Evolutionary conservation across 345 rosid genomes (phyloP).

Genomic region (Cardamine occulta): DNA sequence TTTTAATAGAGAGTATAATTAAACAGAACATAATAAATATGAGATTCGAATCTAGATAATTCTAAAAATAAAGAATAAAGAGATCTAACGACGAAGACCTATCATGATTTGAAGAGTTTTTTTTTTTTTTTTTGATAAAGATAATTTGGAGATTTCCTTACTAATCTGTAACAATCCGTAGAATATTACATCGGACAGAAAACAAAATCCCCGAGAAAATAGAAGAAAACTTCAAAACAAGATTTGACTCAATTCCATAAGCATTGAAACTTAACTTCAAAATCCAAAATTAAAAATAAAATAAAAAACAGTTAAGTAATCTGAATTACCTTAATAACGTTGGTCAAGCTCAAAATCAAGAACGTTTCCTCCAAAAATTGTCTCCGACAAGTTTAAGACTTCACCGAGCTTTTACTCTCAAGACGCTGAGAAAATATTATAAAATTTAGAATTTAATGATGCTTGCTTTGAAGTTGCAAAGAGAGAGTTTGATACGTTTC

Average conservation of each 20-base stretch:
- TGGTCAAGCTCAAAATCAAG: constrained; percentile 19
- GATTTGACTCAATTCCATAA: constrained; percentile 26
- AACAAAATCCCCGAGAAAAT: not conserved
- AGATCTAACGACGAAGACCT: constrained; percentile 38
- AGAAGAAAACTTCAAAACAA: constrained; percentile 29
- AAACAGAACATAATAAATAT: constrained; percentile 3
- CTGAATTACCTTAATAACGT: constrained; percentile 28
- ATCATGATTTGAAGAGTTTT: constrained; percentile 26
- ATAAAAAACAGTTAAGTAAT: not conserved
- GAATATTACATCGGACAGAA: constrained; percentile 19
- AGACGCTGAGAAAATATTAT: not conserved
- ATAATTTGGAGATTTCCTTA: constrained; percentile 21
- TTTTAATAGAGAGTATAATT: not conserved
- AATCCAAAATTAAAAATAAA: not conserved
- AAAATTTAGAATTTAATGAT: not conserved
- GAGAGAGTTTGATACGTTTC: constrained; percentile 31
- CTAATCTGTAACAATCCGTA: constrained; percentile 20
- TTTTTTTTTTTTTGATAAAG: too few relatives aligned
- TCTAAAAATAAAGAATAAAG: not conserved
- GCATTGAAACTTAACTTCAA: constrained; percentile 13
- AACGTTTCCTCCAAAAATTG: not conserved
- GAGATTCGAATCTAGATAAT: constrained; percentile 37
- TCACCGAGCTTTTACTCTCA: not conserved
- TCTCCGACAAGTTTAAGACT: not conserved
- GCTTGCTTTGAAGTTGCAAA: constrained; percentile 26